Conservation (phyloP, 2,329 filamentous ascomycete species). For the Epichloe elymi region DNA sequence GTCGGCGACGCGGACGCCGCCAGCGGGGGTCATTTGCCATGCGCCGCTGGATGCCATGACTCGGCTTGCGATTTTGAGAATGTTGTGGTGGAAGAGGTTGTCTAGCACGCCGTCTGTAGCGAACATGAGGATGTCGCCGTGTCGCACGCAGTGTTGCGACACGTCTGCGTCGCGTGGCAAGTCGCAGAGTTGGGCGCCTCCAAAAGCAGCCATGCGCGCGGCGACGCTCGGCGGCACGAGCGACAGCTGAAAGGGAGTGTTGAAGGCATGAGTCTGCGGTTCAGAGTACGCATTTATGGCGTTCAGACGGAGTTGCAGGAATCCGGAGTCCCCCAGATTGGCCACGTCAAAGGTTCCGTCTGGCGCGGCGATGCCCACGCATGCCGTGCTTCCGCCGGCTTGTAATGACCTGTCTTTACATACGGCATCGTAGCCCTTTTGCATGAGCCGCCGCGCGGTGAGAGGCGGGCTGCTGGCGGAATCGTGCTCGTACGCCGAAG, state of each 20-base stretch:
- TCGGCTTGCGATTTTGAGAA: constrained; percentile 64
- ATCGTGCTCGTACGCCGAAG: constrained; percentile 49
- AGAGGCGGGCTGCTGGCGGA: constrained; percentile 26
- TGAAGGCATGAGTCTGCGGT: constrained; percentile 92
- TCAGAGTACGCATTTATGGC: constrained; percentile 72
- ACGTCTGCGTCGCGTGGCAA: constrained; percentile 73
- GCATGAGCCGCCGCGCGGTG: constrained; percentile 58
- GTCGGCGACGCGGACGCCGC: constrained; percentile 51
- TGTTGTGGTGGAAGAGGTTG: constrained; percentile 84
- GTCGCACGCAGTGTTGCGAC: constrained; percentile 60
- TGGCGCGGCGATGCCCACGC: constrained; percentile 63
- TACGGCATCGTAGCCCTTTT: constrained; percentile 72
- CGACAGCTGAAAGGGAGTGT: constrained; percentile 90
- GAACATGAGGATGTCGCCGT: constrained; percentile 88
- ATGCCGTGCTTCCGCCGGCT: constrained; percentile 85
- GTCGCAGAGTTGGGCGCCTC: constrained; percentile 69
- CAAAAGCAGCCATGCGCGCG: constrained; percentile 70
- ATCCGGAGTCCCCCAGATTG: constrained; percentile 87
- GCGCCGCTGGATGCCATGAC: constrained; percentile 63
- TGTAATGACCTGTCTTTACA: constrained; percentile 58
- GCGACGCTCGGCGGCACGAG: constrained; percentile 72
- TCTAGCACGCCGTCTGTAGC: constrained; percentile 95
- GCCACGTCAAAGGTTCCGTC: constrained; percentile 73
- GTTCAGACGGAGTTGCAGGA: constrained; percentile 73
- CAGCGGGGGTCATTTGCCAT: constrained; percentile 51